Evolutionary conservation across 179 eudicot species (phyloP).

Genomic region (Corrigiola litoralis): DNA sequence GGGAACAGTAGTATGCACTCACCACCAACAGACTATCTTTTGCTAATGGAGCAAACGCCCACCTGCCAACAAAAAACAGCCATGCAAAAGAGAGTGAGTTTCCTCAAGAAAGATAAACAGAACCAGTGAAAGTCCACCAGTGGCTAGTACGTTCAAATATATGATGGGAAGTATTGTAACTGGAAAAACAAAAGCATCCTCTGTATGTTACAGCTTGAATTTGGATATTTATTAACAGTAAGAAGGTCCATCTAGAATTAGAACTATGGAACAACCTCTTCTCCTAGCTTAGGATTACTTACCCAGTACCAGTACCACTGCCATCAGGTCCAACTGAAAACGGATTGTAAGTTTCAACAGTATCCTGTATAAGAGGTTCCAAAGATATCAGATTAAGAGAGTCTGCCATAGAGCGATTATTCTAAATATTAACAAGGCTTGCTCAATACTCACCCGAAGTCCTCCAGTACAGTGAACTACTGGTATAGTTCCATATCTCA

Average conservation of each 20-base stretch:
- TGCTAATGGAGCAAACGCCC: conserved; percentile 86
- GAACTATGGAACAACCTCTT: neutral
- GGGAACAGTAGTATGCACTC: conserved; percentile 19
- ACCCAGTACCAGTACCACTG: conserved; percentile 89
- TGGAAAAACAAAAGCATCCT: neutral
- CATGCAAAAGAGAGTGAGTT: neutral
- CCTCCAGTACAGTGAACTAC: conserved; percentile 95
- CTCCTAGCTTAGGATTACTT: conserved; percentile 25
- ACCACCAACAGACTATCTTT: conserved; percentile 72
- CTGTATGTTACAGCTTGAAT: neutral
- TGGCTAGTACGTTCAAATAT: too few relatives aligned
- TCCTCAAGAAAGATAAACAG: neutral
- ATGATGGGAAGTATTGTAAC: too few relatives aligned
- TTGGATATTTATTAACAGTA: neutral
- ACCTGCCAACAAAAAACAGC: conserved; percentile 39
- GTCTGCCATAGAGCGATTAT: neutral
- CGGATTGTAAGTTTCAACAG: conserved; percentile 86
- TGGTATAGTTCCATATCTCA: conserved; percentile 97
- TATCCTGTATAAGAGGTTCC: conserved; percentile 54
- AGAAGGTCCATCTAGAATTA: neutral
- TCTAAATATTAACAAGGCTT: neutral
- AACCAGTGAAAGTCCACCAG: neutral
- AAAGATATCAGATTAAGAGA: neutral
- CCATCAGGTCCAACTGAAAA: conserved; percentile 53
- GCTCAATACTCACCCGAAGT: conserved; percentile 57